Evolutionary conservation across 805 yeast genomes (phyloP), one percentile per base, ranked within the genome.

Genomic region (Maudiozyma serrabonitensis): DNA sequence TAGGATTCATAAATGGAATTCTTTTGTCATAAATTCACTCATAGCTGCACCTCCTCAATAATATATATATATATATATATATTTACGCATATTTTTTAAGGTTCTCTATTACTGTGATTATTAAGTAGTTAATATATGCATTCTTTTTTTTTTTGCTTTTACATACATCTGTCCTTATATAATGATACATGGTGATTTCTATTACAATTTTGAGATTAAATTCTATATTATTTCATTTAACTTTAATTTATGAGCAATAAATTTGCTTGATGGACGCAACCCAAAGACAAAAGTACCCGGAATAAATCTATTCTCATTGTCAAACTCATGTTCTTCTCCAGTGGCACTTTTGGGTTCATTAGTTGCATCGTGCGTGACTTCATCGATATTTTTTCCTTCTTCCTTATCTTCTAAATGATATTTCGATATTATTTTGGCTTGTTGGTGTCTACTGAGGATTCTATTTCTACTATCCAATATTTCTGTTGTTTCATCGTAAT

Each of bases 211-310:
- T 16, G 38, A 35, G 18, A 35, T n/a, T 15, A 13, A 7, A n/a
- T 34, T 7, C 15, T 18, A 18, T 19, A 34, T 43, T 35, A n/a
- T 44, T 16, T 44, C 35, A 26, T 35, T 39, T 19, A 31, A 13
- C 23, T 23, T 28, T 19, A 63, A 52, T 61, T 75, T 79, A 76
- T 78, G 80, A 2, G 87, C 86, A 61, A 88, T 65, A 61, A 85
- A 89, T 60, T 75, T 74, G 3, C 89, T 87, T 46, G 86, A 78
- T 59, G 88, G 95, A 2, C 93, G 47, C 59, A 74, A 47, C 6
- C 66, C 66, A 13, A 58, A 40, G 6, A 56, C 55, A 45, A 56
- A 61, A 2, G 67, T 51, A 8, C 57, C 59, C 1, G 61, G 59
- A 3, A 62, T 52, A 23, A 50, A 52, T 23, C 56, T 63, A 15